phyloP scores from a whole-genome alignment of 1,284 basidiomycete species.

The Ceraceosorus guamensis region DNA sequence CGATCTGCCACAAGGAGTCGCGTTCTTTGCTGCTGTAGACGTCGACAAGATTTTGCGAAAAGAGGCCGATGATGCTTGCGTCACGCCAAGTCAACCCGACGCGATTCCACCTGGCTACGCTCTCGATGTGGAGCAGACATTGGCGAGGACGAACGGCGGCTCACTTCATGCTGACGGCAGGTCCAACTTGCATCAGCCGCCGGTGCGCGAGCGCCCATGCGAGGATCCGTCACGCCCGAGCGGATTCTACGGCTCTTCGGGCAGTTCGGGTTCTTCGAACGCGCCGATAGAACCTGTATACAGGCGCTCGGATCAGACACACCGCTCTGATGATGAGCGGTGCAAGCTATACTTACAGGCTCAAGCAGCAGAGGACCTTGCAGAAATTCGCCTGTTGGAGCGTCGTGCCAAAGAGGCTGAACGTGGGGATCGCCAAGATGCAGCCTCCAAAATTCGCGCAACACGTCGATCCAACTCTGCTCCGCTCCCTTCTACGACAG shows the following conservation, averaged over 20 bases:
- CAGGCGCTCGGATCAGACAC: constrained; percentile 25
- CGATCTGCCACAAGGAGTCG: constrained; percentile 76
- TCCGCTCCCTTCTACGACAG: neutral
- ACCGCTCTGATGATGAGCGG: constrained; percentile 35
- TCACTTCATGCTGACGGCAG: constrained; percentile 25
- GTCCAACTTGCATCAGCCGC: constrained; percentile 10
- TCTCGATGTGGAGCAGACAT: constrained; percentile 64
- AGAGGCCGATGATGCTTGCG: constrained; percentile 90
- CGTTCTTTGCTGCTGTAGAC: constrained; percentile 96
- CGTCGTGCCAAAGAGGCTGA: constrained; percentile 18
- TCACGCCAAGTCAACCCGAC: constrained; percentile 81
- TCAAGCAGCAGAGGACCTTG: constrained; percentile 38
- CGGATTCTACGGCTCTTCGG: too few species aligned
- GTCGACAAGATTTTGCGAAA: constrained; percentile 85
- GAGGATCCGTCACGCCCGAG: too few species aligned
- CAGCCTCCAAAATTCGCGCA: neutral
- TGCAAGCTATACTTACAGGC: constrained; percentile 43
- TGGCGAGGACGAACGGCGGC: constrained; percentile 52
- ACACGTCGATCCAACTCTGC: neutral
- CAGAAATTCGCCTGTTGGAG: constrained; percentile 42
- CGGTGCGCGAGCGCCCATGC: too few species aligned
- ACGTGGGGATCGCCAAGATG: neutral
- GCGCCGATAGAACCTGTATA: too few species aligned
- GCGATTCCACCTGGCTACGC: constrained; percentile 79
- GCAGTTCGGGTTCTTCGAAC: too few species aligned